Conservation (phyloP, 345 rosid species). For the rapeseed (Brassica napus) region Da-Ae NC_063448.1:22501-23000, state of each 20-base stretch:
- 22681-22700: slow-evolving; percentile 19
- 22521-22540: slow-evolving; percentile 11
- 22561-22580: slow-evolving; percentile 50
- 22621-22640: slow-evolving; percentile 57
- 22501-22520: slow-evolving; percentile 23
- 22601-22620: slow-evolving; percentile 44
- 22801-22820: slow-evolving; percentile 80
- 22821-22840: slow-evolving; percentile 80
- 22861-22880: slow-evolving; percentile 20
- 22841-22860: slow-evolving; percentile 51
- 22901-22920: slow-evolving; percentile 43
- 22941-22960: slow-evolving; percentile 95
- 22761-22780: slow-evolving; percentile 48
- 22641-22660: slow-evolving; percentile 52
- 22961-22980: slow-evolving; percentile 95
- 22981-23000: slow-evolving; percentile 68
- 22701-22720: slow-evolving; percentile 21
- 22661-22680: slow-evolving; percentile 47
- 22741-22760: slow-evolving; percentile 55
- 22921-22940: slow-evolving; percentile 77
- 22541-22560: slow-evolving; percentile 13
- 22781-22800: slow-evolving; percentile 67
- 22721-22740: slow-evolving; percentile 17
- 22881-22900: slow-evolving; percentile 15
- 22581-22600: slow-evolving; percentile 41